Base-by-base conservation (phyloP, 768 basidiomycete genomes). In the Nidularia sp. region DNA sequence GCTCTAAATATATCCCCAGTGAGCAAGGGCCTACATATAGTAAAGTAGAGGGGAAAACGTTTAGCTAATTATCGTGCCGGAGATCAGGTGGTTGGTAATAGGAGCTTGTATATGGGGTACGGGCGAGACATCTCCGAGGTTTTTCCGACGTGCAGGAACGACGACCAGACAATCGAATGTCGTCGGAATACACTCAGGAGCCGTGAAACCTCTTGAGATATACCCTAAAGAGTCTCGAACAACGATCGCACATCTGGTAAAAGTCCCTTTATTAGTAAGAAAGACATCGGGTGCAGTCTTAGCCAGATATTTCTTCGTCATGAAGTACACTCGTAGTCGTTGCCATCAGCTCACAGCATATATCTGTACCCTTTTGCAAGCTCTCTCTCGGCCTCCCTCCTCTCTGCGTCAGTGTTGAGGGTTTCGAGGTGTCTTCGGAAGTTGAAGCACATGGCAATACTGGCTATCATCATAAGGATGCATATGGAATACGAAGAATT, bases 401-500 rank as follows among this genome's bases (percentile, higher is more conserved):
- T 56, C 36, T 78, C 75, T 33, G 70, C 57, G 55, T 67, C 57
- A 50, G 49, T 57, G 57, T 83, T 84, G 45, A 79, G 54, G 15
- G 55, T 54, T 29, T 55, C 60, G 45, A 85, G 64, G 53, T 81
- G 69, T n/a, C 55, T 56, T 48, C 77, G 70, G 62, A 84, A 80
- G n/a, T 65, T 53, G 58, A 74, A 70, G 54, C 74, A 76, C 69
- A 85, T 74, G 29, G 78, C 56, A 34, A 83, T 79, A 5, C 76
- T 69, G 32, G 77, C 50, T 4, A 73, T 75, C 56, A 72, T 81
- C 54, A 78, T 75, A 49, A 78, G 70, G 43, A 87, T 84, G 69
- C 86, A 89, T 53, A 94, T 86, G 22, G 75, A 79, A 67, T 84
- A 94, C 1, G 88, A 88, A 42, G 77, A 73, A 9, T 67, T 67